A percentile compares a stretch with the other conserved stretches of the same genome.
Conservation (phyloP, 192 early-diverging fungal genomes). For the Backusella macrospora region DNA sequence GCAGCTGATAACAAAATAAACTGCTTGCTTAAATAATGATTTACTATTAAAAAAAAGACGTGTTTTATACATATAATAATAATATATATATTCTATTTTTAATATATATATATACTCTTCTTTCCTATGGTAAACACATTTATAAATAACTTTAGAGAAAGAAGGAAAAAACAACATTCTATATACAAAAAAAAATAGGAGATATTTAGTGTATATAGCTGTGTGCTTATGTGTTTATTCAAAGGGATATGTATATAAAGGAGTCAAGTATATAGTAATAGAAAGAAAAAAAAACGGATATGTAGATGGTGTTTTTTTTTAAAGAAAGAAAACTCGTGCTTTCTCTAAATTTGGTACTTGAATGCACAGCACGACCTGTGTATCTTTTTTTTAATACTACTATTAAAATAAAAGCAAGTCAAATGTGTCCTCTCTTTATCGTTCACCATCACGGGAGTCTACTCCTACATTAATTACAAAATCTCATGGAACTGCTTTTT, state of each 20-base stretch:
- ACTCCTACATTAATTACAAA: neutral
- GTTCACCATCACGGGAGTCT: neutral
- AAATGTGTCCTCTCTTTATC: neutral
- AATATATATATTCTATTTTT: neutral
- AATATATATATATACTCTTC: no score
- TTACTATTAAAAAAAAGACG: neutral
- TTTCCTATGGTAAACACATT: neutral
- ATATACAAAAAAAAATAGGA: no score
- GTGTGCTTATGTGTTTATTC: no score
- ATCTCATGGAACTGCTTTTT: neutral
- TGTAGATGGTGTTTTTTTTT: neutral
- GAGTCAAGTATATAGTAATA: no score
- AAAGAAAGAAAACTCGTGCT: neutral
- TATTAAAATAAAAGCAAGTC: constrained; percentile 5
- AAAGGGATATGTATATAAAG: no score
- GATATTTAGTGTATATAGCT: no score
- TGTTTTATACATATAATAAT: neutral
- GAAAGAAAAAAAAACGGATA: neutral
- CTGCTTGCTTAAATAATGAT: constrained; percentile 8
- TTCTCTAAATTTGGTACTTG: constrained; percentile 3
- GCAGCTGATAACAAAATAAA: constrained; percentile 10
- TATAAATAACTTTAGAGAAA: constrained; percentile 5
- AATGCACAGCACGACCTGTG: constrained; percentile 4
- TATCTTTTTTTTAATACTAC: neutral
- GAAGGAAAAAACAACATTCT: no score